Evolutionary conservation across 2,329 filamentous ascomycete genomes (phyloP), one percentile per base, ranked within the genome.

Genomic region (Arthrobotrys sphaeroides): DNA sequence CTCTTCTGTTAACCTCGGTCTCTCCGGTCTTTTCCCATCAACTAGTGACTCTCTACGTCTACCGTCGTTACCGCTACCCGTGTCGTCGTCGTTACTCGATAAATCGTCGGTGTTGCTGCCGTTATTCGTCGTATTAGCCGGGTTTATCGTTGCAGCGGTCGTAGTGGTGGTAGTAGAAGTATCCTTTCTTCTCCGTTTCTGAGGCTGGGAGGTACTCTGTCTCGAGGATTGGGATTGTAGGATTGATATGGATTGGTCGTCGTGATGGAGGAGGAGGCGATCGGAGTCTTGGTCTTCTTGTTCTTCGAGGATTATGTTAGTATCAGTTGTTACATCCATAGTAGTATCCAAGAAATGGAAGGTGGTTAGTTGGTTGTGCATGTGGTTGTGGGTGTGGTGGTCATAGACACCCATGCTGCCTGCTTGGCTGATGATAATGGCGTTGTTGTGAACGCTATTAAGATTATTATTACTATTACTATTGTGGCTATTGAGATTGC

Each of bases 1-100:
- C 76, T 88, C 85, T 78, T 91, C 89, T 51, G 88, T 89, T 75
- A 92, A 84, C 77, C 89, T 87, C 38, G 89, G 87, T 78, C 90
- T 89, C 77, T 89, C 87, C 12, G 59, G 73, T 10, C 73, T 40
- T 33, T 77, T 77, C 47, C 51, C 64, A 31, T 61, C 68, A 3
- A 38, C 36, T 5, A 75, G 16, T 6, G 55, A 60, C 28, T 62
- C 72, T 24, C 51, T 22, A 20, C 62, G 28, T 24, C 69, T 51
- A 4, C 53, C 47, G 13, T 73, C 68, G 3, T 26, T 60, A 7
- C 55, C 45, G 45, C 43, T 47, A 0, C 55, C 70, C 13, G 33
- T 67, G 47, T 72, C 72, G 13, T 69, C 64, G 4, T 61, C 72
- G 33, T 66, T 75, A 40, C 45, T 57, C 42, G 49, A 61, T 9